Evolutionary conservation across 2,329 filamentous ascomycete genomes (phyloP).

Genomic region (Aspergillus puulaauensis): DNA sequence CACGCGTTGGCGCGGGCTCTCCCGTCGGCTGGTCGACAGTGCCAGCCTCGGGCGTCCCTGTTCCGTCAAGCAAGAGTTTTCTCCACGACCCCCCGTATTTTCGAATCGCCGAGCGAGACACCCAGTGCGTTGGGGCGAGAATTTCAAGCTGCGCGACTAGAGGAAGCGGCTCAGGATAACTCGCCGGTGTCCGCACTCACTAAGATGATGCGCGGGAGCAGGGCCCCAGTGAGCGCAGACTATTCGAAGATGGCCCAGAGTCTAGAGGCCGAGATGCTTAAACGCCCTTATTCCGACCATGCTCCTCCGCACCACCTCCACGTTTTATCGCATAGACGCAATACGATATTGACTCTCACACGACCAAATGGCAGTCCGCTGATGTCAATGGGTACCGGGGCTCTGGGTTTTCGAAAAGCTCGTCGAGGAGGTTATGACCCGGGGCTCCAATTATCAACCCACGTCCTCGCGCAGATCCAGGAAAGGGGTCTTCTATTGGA

Average conservation of each 20-base stretch:
- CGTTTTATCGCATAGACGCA: constrained; percentile 85
- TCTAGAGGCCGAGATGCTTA: constrained; percentile 36
- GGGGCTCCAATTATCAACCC: constrained; percentile 83
- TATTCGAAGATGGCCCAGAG: constrained; percentile 34
- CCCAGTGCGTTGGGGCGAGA: constrained; percentile 5
- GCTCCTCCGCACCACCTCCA: constrained; percentile 75
- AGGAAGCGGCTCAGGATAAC: constrained; percentile 28
- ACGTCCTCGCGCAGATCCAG: constrained; percentile 79
- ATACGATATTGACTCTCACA: constrained; percentile 89
- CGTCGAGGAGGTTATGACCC: constrained; percentile 83
- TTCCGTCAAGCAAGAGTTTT: constrained; percentile 30
- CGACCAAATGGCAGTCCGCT: constrained; percentile 77
- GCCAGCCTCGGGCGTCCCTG: constrained; percentile 20
- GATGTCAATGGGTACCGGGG: constrained; percentile 76
- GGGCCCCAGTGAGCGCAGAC: constrained; percentile 24
- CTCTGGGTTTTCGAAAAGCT: constrained; percentile 87
- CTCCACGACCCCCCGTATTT: constrained; percentile 30
- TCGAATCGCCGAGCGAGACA: constrained; percentile 13
- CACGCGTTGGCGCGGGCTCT: constrained; percentile 31
- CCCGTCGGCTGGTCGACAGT: constrained; percentile 32
- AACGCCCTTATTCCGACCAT: constrained; percentile 36
- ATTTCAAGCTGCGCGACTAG: constrained; percentile 15
- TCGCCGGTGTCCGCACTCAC: constrained; percentile 31
- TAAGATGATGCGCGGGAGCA: constrained; percentile 27
- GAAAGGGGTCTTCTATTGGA: constrained; percentile 75